phyloP scores from a whole-genome alignment of 208 protist species.

The Acanthamoeba sp. region DNA sequence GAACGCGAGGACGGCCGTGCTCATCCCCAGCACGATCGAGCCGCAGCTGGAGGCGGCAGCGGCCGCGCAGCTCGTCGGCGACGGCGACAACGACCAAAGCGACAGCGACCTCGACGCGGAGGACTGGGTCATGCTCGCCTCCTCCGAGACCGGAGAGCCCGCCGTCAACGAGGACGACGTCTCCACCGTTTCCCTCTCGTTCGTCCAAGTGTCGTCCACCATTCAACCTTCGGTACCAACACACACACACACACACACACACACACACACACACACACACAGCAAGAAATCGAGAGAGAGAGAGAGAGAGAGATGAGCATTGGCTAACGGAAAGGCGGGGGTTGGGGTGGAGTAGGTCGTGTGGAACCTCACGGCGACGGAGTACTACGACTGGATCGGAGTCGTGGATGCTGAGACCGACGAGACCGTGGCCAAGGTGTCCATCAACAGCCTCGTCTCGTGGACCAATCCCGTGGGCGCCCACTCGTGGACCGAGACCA shows the following conservation, averaged over 20 bases:
- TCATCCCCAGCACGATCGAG: not conserved
- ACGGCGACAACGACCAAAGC: not conserved
- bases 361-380: slow-evolving; percentile 1
- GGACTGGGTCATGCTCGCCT: not conserved
- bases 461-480: slow-evolving; percentile 23
- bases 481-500: not conserved
- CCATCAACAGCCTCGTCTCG: slow-evolving; percentile 5
- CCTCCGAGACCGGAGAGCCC: not conserved
- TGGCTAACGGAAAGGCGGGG: no score
- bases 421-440: slow-evolving; percentile 8
- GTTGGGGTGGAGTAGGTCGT: not conserved
- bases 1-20: not conserved
- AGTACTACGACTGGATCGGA: slow-evolving; percentile 16
- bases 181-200: not conserved
- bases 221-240: not conserved
- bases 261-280: not conserved
- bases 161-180: not conserved
- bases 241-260: not conserved
- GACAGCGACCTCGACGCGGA: not conserved
- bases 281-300: no score
- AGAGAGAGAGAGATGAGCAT: no score
- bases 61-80: not conserved
- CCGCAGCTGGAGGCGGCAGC: not conserved
- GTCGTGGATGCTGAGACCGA: not conserved
- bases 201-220: not conserved